Evolutionary conservation across 2,329 filamentous ascomycete genomes (phyloP).

Genomic region (Aspergillus spinulosporus): DNA sequence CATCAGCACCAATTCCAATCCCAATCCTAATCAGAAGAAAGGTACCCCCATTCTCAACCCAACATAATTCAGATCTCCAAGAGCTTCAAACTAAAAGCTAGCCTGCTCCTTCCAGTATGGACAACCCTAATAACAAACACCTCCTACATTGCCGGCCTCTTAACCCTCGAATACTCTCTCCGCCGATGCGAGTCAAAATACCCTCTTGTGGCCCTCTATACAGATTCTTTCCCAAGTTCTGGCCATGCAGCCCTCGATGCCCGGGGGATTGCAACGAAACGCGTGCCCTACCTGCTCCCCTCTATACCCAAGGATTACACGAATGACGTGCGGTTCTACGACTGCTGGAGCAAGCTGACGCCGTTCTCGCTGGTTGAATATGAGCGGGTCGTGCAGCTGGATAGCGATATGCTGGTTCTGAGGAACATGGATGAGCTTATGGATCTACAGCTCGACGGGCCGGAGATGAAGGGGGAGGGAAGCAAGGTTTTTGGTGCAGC

Average conservation of each 20-base stretch:
- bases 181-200: constrained; percentile 66
- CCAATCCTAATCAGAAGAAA: neutral
- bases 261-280: constrained; percentile 68
- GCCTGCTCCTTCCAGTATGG: constrained; percentile 63
- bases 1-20: neutral
- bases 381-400: constrained; percentile 76
- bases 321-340: constrained; percentile 80
- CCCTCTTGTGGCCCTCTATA: constrained; percentile 80
- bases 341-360: constrained; percentile 85
- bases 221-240: constrained; percentile 68
- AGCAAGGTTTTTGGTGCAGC: constrained; percentile 57
- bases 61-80: neutral
- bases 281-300: constrained; percentile 72
- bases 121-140: constrained; percentile 84
- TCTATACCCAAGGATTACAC: constrained; percentile 65
- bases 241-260: constrained; percentile 68
- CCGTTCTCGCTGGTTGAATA: constrained; percentile 77
- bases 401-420: constrained; percentile 82
- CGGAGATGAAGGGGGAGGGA: constrained; percentile 32
- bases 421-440: constrained; percentile 92
- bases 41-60: neutral
- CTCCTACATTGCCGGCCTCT: constrained; percentile 75
- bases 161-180: constrained; percentile 78
- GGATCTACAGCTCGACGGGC: constrained; percentile 70
- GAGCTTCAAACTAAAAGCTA: neutral